Base-by-base conservation (phyloP, 306 rosid genomes). In the Citrullus amarus region DNA sequence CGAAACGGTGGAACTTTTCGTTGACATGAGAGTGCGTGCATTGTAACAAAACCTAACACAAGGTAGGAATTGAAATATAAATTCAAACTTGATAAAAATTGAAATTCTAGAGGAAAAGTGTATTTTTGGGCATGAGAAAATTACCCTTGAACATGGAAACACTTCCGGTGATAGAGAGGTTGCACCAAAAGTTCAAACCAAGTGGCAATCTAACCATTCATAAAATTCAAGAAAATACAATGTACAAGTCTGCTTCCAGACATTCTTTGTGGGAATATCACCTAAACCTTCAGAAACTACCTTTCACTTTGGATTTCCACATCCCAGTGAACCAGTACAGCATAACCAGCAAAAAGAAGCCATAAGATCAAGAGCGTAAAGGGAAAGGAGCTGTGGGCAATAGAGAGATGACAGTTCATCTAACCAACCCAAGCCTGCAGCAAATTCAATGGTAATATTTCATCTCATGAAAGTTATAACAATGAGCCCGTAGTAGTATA, bases 381-480 rank as follows among this genome's bases (percentile, higher is more conserved):
- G 59, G 15, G 77, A 72, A 71, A 71, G n/a, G 28, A 46, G 58
- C 48, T 41, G 18, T 22, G 58, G 58, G 55, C 9, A 69, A 44
- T 44, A 68, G 17, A 68, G 75, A 22, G 41, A 70, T 70, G 76
- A 46, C 76, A 70, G 38, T 46, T 46, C 56, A 70, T 51, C 61
- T 74, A 32, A 74, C 78, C 63, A 74, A 51, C 78, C 60, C 78
- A 74, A 74, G 63, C 78, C 63, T 74, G 78, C 78, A 54, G 78
- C 62, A 74, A 73, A 74, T 74, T 34, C 63, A 74, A 74, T 74
- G 78, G 59, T 74, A 74, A 74, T 34, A 74, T 74, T 74, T 53
- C 63, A 53, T 53, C 78, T 74, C 78, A 74, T 32, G 18, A 74
- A 74, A 74, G 78, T 74, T 54, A 51, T 50, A 74, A 74, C 78